Evolutionary conservation across 2,329 filamentous ascomycete species (phyloP).

Genomic region (Plenodomus biglobosus): DNA sequence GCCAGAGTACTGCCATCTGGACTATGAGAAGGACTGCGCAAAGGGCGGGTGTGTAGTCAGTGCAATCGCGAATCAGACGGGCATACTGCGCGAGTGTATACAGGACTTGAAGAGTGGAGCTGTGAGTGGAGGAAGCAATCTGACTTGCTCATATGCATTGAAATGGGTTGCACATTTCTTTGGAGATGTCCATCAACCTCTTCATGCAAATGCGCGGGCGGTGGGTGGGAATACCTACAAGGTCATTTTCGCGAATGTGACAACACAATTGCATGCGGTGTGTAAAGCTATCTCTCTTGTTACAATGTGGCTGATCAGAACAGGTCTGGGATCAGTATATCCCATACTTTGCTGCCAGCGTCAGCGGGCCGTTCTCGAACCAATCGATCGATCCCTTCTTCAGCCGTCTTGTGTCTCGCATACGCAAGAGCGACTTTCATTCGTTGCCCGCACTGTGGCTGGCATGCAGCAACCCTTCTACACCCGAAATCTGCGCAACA

Average conservation of each 20-base stretch:
- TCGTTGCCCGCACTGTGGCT: constrained; percentile 43
- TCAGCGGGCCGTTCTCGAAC: constrained; percentile 39
- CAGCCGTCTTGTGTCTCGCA: constrained; percentile 37
- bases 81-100: constrained; percentile 43
- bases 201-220: constrained; percentile 45
- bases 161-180: constrained; percentile 48
- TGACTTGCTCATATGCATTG: constrained; percentile 46
- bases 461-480: constrained; percentile 38
- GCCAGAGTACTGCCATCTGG: constrained; percentile 37
- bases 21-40: constrained; percentile 44
- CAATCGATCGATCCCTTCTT: constrained; percentile 43
- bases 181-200: constrained; percentile 47
- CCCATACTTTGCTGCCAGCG: constrained; percentile 42
- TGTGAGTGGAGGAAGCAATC: constrained; percentile 31
- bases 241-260: constrained; percentile 40
- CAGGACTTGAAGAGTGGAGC: constrained; percentile 27
- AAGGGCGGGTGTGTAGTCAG: constrained; percentile 46
- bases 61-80: constrained; percentile 47
- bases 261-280: constrained; percentile 44
- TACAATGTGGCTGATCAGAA: constrained; percentile 9
- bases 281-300: constrained; percentile 7
- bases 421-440: constrained; percentile 40
- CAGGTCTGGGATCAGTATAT: constrained; percentile 47
- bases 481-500: constrained; percentile 38
- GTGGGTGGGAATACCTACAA: constrained; percentile 44